Percentiles rank a stretch among this genome's conserved stretches.
These are phyloP conservation scores for Plenodomus biglobosus DNA, from an alignment of 2,329 filamentous ascomycete species.

Conservation along the genomic window DNA sequence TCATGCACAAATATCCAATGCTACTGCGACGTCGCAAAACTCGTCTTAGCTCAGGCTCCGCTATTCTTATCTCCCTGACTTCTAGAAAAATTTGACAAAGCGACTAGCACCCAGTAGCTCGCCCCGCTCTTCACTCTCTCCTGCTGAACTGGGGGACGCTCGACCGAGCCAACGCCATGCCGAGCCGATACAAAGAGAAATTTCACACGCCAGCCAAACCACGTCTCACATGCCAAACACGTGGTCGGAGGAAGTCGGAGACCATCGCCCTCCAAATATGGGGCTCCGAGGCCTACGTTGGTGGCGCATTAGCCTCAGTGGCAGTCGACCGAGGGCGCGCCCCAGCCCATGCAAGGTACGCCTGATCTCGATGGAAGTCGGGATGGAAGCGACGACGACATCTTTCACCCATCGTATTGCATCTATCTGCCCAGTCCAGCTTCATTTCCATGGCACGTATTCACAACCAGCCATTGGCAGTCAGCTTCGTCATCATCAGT, in stretches of 20 bases:
- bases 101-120: constrained; percentile 27
- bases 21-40: constrained; percentile 1
- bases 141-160: constrained; percentile 15
- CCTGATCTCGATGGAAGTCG: constrained; percentile 11
- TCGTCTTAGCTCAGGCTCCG: constrained; percentile 16
- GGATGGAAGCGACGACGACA: constrained; percentile 6
- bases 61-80: constrained; percentile 30
- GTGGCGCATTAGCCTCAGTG: constrained; percentile 23
- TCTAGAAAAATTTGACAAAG: constrained; percentile 25
- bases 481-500: background rate
- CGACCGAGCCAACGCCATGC: constrained; percentile 27
- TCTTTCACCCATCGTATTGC: background rate
- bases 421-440: background rate
- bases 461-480: background rate
- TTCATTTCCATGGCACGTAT: background rate
- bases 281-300: constrained; percentile 20
- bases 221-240: constrained; percentile 13
- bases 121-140: constrained; percentile 24
- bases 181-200: constrained; percentile 21
- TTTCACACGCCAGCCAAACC: constrained; percentile 23
- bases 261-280: constrained; percentile 7
- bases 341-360: constrained; percentile 23
- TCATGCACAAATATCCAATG: constrained; percentile 1
- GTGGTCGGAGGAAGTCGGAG: constrained; percentile 31
- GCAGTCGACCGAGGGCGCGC: constrained; percentile 13